phyloP scores from a whole-genome alignment of 192 early-diverging fungal genomes.

The Paraglomus occultum region DNA sequence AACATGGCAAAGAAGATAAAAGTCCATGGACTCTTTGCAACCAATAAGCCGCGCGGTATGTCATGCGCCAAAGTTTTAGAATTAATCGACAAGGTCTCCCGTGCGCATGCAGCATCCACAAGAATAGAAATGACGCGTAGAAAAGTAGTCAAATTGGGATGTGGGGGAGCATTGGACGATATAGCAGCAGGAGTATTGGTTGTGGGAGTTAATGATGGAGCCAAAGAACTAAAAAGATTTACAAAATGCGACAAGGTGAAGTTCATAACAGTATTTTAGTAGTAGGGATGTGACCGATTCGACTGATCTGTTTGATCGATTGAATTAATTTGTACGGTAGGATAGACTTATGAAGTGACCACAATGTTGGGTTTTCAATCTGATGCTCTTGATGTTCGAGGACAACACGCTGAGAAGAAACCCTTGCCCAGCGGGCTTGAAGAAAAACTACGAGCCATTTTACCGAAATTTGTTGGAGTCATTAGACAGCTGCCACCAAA shows the following conservation, averaged over 20 bases:
- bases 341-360: neutral
- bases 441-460: conserved; percentile 33
- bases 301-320: too few relatives aligned
- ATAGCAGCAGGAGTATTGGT: conserved; percentile 55
- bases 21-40: neutral
- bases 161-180: conserved; percentile 57
- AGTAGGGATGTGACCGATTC: too few relatives aligned
- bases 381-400: neutral
- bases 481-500: conserved; percentile 64
- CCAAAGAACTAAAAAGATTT: conserved; percentile 48
- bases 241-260: conserved; percentile 46
- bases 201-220: conserved; percentile 53
- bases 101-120: neutral
- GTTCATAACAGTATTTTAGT: neutral
- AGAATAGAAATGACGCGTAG: neutral
- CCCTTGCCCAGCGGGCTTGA: conserved; percentile 43
- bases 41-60: neutral
- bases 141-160: conserved; percentile 48
- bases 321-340: too few relatives aligned
- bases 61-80: neutral
- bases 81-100: neutral
- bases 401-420: conserved; percentile 32
- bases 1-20: neutral
- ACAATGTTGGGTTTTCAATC: neutral
- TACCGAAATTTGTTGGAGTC: conserved; percentile 56